These are phyloP conservation scores for Phytophthora colocasiae DNA, from an alignment of 352 stramenopile species.

Conservation along the genomic window DNA sequence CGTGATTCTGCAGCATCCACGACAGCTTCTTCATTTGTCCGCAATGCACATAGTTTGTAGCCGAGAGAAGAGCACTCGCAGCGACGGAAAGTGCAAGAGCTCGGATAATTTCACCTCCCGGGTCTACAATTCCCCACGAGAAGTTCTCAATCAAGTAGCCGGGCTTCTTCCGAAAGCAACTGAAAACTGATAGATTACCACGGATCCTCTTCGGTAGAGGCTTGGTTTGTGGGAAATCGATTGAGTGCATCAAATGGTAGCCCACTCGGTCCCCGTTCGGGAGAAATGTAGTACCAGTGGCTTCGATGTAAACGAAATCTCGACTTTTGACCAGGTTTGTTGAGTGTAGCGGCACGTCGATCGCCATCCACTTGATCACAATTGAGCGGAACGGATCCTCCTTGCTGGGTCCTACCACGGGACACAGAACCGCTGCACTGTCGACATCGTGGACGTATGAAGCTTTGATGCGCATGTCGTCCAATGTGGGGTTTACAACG, in stretches of 20 bases:
- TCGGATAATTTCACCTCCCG: constrained; percentile 38
- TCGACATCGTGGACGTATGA: constrained; percentile 31
- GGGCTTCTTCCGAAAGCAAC: constrained; percentile 46
- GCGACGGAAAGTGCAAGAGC: constrained; percentile 33
- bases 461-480: constrained; percentile 39
- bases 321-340: constrained; percentile 31
- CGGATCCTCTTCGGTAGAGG: constrained; percentile 41
- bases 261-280: constrained; percentile 37
- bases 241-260: constrained; percentile 46
- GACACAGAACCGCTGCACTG: constrained; percentile 24
- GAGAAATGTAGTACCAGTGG: constrained; percentile 29
- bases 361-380: constrained; percentile 44
- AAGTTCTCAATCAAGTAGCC: constrained; percentile 50
- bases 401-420: constrained; percentile 25
- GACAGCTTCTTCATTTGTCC: constrained; percentile 65
- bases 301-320: constrained; percentile 48
- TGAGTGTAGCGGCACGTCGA: constrained; percentile 31
- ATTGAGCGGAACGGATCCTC: constrained; percentile 38
- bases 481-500: constrained; percentile 33
- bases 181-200: constrained; percentile 47
- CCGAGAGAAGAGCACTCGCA: constrained; percentile 36
- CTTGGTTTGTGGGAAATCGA: constrained; percentile 49
- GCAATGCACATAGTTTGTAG: constrained; percentile 47
- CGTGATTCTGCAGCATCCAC: constrained; percentile 39
- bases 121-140: constrained; percentile 34